Evolutionary conservation across 495 filamentous ascomycete species (phyloP).

Genomic region (Astrocystis sublimbata): DNA sequence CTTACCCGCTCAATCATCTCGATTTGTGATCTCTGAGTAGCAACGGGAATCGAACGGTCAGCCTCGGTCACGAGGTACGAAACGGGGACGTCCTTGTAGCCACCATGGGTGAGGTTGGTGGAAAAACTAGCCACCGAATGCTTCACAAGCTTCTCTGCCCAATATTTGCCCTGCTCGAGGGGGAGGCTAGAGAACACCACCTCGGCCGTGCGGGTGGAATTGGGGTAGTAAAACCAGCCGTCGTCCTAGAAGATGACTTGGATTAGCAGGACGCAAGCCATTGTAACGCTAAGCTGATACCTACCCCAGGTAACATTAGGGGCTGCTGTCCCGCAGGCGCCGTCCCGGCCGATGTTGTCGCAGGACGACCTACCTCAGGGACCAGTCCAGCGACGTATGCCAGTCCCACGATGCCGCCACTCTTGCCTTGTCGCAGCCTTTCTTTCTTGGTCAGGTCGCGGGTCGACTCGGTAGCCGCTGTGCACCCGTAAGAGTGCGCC

Average conservation of each 20-base stretch:
- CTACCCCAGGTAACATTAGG: slow-evolving; percentile 21
- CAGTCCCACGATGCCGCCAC: slow-evolving; percentile 38
- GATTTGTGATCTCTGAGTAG: slow-evolving; percentile 34
- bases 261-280: neutral
- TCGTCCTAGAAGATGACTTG: slow-evolving; percentile 13
- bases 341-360: slow-evolving; percentile 1
- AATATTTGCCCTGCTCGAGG: slow-evolving; percentile 20
- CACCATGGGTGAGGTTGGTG: slow-evolving; percentile 36
- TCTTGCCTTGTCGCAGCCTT: slow-evolving; percentile 35
- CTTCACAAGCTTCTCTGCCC: slow-evolving; percentile 20
- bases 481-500: slow-evolving; percentile 37
- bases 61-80: slow-evolving; percentile 49
- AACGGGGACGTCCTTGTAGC: slow-evolving; percentile 45
- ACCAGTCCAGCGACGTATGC: slow-evolving; percentile 36
- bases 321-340: slow-evolving; percentile 12
- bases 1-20: slow-evolving; percentile 31
- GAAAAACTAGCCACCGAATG: slow-evolving; percentile 28
- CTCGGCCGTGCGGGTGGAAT: slow-evolving; percentile 13
- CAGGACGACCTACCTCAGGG: slow-evolving; percentile 21
- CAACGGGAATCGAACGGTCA: slow-evolving; percentile 39
- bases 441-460: slow-evolving; percentile 40
- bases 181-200: slow-evolving; percentile 25
- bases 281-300: slow-evolving; percentile 1
- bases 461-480: slow-evolving; percentile 30
- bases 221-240: slow-evolving; percentile 23